Percentiles rank a stretch among this genome's conserved stretches.
Conservation (phyloP, 768 basidiomycete species). For the Trametes cinnabarina region DNA sequence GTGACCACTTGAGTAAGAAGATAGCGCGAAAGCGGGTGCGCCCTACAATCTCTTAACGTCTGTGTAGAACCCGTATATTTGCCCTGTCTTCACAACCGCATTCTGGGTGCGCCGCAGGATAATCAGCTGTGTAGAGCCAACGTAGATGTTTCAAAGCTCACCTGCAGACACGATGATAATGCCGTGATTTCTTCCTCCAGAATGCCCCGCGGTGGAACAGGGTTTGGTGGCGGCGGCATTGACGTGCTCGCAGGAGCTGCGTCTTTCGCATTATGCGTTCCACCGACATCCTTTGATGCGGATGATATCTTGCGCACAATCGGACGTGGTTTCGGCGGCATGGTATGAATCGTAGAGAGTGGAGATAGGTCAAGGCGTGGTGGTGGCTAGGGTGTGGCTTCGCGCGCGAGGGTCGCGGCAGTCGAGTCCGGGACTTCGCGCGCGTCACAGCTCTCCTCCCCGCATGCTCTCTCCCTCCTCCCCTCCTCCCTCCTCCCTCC, state of each 20-base stretch:
- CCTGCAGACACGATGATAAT: conserved; percentile 57
- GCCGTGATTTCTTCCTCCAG: conserved; percentile 67
- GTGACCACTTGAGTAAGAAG: not conserved
- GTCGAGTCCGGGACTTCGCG: not conserved
- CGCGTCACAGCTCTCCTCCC: conserved; percentile 2
- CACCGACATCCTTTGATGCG: conserved; percentile 31
- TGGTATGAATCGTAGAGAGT: conserved; percentile 22
- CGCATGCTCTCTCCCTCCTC: conserved; percentile 5
- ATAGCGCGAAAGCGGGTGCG: conserved; percentile 28
- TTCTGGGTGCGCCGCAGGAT: conserved; percentile 35
- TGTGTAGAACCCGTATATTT: conserved; percentile 68
- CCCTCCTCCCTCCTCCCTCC: not conserved
- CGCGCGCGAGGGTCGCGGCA: conserved; percentile 4
- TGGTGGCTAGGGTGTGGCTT: not conserved
- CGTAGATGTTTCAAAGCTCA: conserved; percentile 23
- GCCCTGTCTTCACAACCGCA: conserved; percentile 66
- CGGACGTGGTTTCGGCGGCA: conserved; percentile 47
- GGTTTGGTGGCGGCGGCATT: conserved; percentile 57
- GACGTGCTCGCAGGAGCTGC: conserved; percentile 25
- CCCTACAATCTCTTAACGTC: conserved; percentile 65
- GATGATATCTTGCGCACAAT: conserved; percentile 31
- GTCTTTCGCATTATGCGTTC: conserved; percentile 10
- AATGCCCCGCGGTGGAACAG: conserved; percentile 39
- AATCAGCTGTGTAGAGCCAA: not conserved
- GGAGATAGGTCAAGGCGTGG: not conserved